phyloP scores from a whole-genome alignment of 2,329 filamentous ascomycete genomes.

The Paracamarosporium sp. region DNA sequence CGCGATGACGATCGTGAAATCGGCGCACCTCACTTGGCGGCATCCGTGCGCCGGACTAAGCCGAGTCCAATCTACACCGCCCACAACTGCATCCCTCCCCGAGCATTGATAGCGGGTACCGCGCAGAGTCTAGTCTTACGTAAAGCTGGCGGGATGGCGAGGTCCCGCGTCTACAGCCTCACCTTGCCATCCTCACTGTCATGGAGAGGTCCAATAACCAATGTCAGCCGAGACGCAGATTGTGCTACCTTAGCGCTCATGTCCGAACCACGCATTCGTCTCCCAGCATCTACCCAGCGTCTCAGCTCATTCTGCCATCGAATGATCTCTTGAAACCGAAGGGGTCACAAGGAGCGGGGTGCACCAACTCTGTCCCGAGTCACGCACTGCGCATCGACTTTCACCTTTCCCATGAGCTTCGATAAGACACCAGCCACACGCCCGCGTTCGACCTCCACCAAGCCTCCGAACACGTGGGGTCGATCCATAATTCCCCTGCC shows the following conservation, averaged over 20 bases:
- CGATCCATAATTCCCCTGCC: not conserved
- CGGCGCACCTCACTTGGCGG: slow-evolving; percentile 4
- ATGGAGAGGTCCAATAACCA: too few relatives aligned
- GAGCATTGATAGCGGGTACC: slow-evolving; percentile 17
- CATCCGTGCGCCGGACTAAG: not conserved
- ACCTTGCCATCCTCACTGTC: not conserved
- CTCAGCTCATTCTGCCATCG: not conserved
- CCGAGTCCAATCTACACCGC: slow-evolving; percentile 19
- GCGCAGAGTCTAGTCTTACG: slow-evolving; percentile 1
- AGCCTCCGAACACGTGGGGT: slow-evolving; percentile 13
- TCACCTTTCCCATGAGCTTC: not conserved
- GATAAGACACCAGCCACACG: not conserved
- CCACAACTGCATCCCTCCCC: slow-evolving; percentile 14
- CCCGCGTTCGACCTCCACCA: not conserved
- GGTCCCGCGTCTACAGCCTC: not conserved
- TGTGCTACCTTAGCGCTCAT: not conserved
- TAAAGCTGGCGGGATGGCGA: not conserved
- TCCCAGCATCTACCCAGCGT: slow-evolving; percentile 6
- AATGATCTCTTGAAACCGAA: not conserved
- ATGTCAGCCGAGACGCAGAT: too few relatives aligned
- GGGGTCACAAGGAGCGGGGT: not conserved
- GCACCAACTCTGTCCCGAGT: not conserved
- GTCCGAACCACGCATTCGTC: not conserved
- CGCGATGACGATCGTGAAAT: slow-evolving; percentile 18
- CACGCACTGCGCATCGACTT: not conserved